phyloP scores from a whole-genome alignment of 164 flowering plant species.

The Tetracentron sinense region DNA sequence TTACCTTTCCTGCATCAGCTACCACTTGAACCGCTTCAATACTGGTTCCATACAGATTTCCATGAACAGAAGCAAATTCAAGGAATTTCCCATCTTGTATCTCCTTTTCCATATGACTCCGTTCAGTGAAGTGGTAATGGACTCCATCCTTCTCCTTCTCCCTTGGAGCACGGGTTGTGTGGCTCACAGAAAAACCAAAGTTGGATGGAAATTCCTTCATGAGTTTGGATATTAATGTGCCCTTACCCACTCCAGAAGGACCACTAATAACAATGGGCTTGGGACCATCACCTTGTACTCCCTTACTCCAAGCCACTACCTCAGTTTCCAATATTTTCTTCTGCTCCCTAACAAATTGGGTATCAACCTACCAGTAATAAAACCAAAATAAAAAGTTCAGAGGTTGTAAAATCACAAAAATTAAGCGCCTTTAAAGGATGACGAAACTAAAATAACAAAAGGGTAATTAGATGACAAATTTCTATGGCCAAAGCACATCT shows the following conservation, averaged over 20 bases:
- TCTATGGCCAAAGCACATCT: neutral
- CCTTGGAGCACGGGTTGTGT: constrained; percentile 90
- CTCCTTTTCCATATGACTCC: constrained; percentile 76
- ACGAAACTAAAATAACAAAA: too few relatives aligned
- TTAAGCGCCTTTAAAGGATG: neutral
- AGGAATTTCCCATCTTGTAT: constrained; percentile 82
- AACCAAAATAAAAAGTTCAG: constrained; percentile 6
- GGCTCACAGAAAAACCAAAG: constrained; percentile 99
- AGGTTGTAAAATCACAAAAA: neutral
- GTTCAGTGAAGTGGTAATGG: constrained; percentile 85
- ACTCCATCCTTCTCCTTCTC: constrained; percentile 73
- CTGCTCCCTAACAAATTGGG: constrained; percentile 66
- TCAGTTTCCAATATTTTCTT: constrained; percentile 42
- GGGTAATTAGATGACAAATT: too few relatives aligned
- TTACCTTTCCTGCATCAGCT: constrained; percentile 62
- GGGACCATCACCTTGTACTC: constrained; percentile 57
- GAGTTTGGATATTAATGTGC: constrained; percentile 77
- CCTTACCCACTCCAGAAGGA: constrained; percentile 99
- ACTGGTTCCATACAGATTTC: constrained; percentile 95
- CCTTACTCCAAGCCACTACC: constrained; percentile 94
- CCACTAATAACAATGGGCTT: constrained; percentile 92
- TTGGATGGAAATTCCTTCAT: constrained; percentile 86
- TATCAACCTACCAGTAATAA: constrained; percentile 63
- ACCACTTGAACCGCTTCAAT: constrained; percentile 88
- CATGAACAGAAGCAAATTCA: constrained; percentile 94